Evolutionary conservation across 139 green algal species (phyloP), one percentile per base, ranked within the genome.

Genomic region (Chlorella sp.): DNA sequence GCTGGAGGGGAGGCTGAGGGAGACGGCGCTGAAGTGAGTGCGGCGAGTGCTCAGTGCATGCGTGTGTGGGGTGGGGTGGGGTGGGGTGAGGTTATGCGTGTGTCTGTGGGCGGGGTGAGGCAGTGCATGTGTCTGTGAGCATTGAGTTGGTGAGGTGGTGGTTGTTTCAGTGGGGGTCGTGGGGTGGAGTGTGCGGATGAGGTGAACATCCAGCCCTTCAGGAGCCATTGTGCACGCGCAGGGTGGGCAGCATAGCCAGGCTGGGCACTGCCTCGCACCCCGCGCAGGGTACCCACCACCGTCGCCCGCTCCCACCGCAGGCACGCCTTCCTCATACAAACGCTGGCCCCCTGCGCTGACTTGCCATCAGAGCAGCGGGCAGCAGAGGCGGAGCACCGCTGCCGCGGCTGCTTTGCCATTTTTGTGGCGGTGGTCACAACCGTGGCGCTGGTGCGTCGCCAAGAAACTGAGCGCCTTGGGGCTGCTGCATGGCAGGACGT

Each of bases 21-120:
- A 94, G 73, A 79, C 34, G 24, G 90, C 93, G 0, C 85, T 95
- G 58, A 93, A 98, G 82, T 84, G 79, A 76, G 79, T 11, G 40
- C 34, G 19, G 22, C 22, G 58, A 6, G 5, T 67, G 58, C 58
- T 30, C 19, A 32, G 17, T n/a, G 58, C 58, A 32, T 30, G 64
- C 34, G n/a, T n/a, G n/a, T 73, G 16, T n/a, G 11, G 34, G 65
- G n/a, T 34, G 32, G 65, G 69, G 22, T 56, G 38, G 38, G 22
- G 7, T 3, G 54, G 69, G 2, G 16, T 32, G 69, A 6, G 7
- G 17, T n/a, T 6, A 43, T 44, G 32, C 24, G 40, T n/a, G 69
- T 7, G 40, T 38, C 20, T 3, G 38, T 40, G 30, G 64, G 64
- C 17, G 64, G 24, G 32, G 24, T 41, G 3, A 13, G 36, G 64